These are phyloP conservation scores for Takashimella tepidaria DNA, from an alignment of 1,284 basidiomycete species.

Conservation along the genomic window DNA sequence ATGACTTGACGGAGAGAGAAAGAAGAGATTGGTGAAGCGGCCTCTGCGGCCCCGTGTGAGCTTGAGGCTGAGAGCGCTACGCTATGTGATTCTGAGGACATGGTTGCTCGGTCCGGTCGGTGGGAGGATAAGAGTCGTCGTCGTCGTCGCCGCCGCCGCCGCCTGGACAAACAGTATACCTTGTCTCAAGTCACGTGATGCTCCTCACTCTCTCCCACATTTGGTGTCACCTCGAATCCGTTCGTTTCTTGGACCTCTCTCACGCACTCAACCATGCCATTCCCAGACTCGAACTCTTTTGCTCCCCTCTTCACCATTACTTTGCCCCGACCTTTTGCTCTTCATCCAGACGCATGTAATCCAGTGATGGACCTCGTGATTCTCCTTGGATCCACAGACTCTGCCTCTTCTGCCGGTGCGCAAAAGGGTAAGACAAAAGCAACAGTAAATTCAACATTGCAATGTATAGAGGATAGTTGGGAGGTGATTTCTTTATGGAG, in stretches of 20 bases:
- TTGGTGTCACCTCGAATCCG: too few species aligned
- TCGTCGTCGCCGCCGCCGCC: too few species aligned
- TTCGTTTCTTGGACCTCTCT: too few species aligned
- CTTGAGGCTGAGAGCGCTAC: conserved; percentile 5
- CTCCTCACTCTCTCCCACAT: too few species aligned
- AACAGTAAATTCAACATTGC: too few species aligned
- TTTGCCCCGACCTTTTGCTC: conserved; percentile 20
- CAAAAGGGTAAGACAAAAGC: conserved; percentile 16
- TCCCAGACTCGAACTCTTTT: conserved; percentile 22
- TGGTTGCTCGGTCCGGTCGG: conserved; percentile 6
- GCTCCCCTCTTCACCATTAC: conserved; percentile 26
- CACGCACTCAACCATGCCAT: background rate
- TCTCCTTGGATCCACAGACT: conserved; percentile 15
- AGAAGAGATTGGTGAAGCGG: conserved; percentile 28
- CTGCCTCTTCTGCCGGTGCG: background rate
- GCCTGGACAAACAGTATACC: too few species aligned
- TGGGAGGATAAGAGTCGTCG: background rate
- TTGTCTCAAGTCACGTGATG: too few species aligned
- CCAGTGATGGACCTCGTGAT: conserved; percentile 43
- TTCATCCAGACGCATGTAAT: conserved; percentile 39
- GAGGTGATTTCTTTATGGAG: conserved; percentile 30
- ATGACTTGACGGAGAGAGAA: conserved; percentile 53
- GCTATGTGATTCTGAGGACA: conserved; percentile 27
- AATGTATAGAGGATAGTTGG: conserved; percentile 14
- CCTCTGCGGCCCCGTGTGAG: conserved; percentile 1